phyloP scores from a whole-genome alignment of 495 filamentous ascomycete genomes.

The Choiromyces venosus region DNA sequence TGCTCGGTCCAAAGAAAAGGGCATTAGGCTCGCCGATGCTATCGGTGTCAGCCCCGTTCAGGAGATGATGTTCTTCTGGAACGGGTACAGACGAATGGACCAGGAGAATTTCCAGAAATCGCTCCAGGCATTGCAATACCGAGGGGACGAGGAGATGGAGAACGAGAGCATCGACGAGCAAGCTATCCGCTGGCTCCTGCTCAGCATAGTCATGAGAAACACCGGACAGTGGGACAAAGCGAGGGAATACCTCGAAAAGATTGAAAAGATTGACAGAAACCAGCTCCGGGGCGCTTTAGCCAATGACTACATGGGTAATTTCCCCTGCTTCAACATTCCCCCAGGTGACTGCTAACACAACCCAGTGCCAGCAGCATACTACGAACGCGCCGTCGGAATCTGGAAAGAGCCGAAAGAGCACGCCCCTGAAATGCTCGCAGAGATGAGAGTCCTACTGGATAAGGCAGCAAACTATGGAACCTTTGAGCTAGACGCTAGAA shows the following conservation, averaged over 20 bases:
- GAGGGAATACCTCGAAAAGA: constrained; percentile 54
- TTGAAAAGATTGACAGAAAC: constrained; percentile 55
- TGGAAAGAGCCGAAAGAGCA: constrained; percentile 52
- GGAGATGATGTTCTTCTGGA: constrained; percentile 98
- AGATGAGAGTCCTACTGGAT: constrained; percentile 36
- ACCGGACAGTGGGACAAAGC: constrained; percentile 59
- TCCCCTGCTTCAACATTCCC: background rate
- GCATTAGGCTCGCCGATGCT: constrained; percentile 68
- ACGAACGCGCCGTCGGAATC: constrained; percentile 77
- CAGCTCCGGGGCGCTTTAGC: constrained; percentile 66
- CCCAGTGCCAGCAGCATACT: constrained; percentile 67
- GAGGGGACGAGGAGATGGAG: constrained; percentile 49
- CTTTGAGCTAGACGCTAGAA: constrained; percentile 78
- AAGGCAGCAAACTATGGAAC: constrained; percentile 78
- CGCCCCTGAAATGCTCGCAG: background rate
- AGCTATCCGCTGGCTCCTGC: constrained; percentile 60
- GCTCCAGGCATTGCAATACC: constrained; percentile 61
- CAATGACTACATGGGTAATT: constrained; percentile 64
- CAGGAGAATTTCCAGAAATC: constrained; percentile 59
- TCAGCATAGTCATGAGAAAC: constrained; percentile 62
- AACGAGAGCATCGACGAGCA: constrained; percentile 69
- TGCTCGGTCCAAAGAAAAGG: constrained; percentile 55
- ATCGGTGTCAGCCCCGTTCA: constrained; percentile 75
- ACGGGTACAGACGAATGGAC: constrained; percentile 70
- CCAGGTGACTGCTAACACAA: constrained; percentile 2